A percentile compares a stretch with the other conserved stretches of the same genome.
Conservation (phyloP, 2,329 filamentous ascomycete species). For the Didymella arachidicola region DNA sequence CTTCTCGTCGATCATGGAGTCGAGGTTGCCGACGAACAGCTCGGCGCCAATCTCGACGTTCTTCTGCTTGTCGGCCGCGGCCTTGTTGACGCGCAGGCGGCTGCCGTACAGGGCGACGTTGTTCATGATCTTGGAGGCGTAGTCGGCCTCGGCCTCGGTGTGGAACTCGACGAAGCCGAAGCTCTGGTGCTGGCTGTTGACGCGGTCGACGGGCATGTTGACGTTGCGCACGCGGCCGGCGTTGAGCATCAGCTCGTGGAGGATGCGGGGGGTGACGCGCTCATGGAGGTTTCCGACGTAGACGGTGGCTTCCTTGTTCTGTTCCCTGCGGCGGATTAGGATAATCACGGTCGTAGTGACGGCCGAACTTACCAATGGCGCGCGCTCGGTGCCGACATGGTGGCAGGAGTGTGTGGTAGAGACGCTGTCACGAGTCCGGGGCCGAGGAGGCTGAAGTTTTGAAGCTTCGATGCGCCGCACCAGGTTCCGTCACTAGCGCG, state of each 20-base stretch:
- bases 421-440: neutral
- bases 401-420: neutral
- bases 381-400: constrained; percentile 68
- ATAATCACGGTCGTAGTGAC: neutral
- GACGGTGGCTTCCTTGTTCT: constrained; percentile 97
- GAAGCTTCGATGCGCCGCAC: constrained; percentile 26
- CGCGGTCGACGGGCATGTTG: constrained; percentile 96
- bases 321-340: constrained; percentile 60
- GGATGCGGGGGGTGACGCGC: constrained; percentile 84
- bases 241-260: constrained; percentile 99
- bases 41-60: constrained; percentile 93
- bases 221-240: constrained; percentile 97
- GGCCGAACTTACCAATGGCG: constrained; percentile 72
- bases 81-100: constrained; percentile 95
- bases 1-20: constrained; percentile 94
- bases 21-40: constrained; percentile 95
- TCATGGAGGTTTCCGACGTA: constrained; percentile 99
- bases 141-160: constrained; percentile 93
- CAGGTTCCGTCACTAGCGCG: constrained; percentile 25
- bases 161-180: constrained; percentile 99
- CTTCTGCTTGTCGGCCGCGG: constrained; percentile 91
- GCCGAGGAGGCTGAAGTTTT: constrained; percentile 16
- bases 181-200: constrained; percentile 94
- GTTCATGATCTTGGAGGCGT: constrained; percentile 96
- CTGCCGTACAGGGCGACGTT: constrained; percentile 92